phyloP scores from a whole-genome alignment of 73 alveolate genomes.

The Paramecium tetraurelia region DNA sequence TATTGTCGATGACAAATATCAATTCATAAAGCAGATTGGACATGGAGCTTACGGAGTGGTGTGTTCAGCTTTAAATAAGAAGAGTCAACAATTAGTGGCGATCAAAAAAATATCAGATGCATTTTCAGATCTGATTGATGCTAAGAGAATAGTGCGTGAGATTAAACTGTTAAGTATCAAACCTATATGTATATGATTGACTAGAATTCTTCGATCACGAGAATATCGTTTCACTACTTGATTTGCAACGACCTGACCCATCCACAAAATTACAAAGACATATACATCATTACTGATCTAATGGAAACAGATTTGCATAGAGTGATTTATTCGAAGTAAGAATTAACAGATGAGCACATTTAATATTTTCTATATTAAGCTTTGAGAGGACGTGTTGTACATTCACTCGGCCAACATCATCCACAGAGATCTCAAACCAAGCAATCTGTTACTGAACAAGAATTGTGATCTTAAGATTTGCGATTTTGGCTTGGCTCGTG shows the following conservation, averaged over 20 bases:
- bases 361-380: conserved; percentile 75
- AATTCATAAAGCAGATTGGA: conserved; percentile 68
- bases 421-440: conserved; percentile 83
- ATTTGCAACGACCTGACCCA: conserved; percentile 76
- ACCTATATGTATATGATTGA: neutral
- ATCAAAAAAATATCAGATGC: conserved; percentile 77
- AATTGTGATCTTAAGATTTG: conserved; percentile 56
- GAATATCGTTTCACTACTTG: conserved; percentile 82
- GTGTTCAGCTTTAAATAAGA: conserved; percentile 66
- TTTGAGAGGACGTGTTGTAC: conserved; percentile 75
- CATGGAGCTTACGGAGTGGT: conserved; percentile 80
- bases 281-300: conserved; percentile 75
- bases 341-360: conserved; percentile 71
- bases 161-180: conserved; percentile 55
- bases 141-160: conserved; percentile 73
- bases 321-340: conserved; percentile 73
- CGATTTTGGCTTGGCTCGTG: conserved; percentile 67
- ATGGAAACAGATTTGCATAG: conserved; percentile 87
- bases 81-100: conserved; percentile 70
- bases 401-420: conserved; percentile 82
- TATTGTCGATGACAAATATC: conserved; percentile 65
- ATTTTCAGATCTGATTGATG: conserved; percentile 70
- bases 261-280: conserved; percentile 72
- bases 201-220: conserved; percentile 83
- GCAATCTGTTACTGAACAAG: conserved; percentile 52